phyloP scores from a whole-genome alignment of 495 filamentous ascomycete species.

The Aspergillus nanangensis region DNA sequence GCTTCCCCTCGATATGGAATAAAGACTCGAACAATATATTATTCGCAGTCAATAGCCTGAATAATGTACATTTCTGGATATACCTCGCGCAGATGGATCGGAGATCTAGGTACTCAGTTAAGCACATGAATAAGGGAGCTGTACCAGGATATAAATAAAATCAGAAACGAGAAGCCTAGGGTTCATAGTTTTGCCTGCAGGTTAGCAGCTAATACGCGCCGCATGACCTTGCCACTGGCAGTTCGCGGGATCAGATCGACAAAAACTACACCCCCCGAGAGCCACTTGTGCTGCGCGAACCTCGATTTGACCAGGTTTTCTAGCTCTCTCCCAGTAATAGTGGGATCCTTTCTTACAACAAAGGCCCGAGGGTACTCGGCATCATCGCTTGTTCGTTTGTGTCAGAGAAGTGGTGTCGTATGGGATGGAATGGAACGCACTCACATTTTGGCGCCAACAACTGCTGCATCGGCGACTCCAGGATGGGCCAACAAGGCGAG shows the following conservation, averaged over 20 bases:
- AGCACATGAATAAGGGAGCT: too few relatives aligned
- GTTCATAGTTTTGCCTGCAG: background rate
- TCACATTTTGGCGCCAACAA: constrained; percentile 1
- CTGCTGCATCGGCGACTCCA: background rate
- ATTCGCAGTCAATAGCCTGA: too few relatives aligned
- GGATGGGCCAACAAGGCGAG: background rate
- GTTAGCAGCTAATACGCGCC: background rate
- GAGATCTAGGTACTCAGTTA: too few relatives aligned
- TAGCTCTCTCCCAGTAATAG: background rate
- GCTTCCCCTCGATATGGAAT: too few relatives aligned
- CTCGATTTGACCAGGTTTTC: background rate
- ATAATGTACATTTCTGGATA: too few relatives aligned
- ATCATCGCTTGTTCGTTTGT: background rate
- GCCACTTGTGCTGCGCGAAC: constrained; percentile 1
- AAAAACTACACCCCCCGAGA: background rate
- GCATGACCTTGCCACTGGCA: constrained; percentile 1
- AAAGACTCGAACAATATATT: too few relatives aligned
- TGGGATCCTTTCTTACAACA: background rate
- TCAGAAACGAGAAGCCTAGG: too few relatives aligned
- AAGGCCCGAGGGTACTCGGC: background rate
- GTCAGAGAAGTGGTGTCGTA: background rate
- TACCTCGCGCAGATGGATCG: too few relatives aligned
- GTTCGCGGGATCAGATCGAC: background rate
- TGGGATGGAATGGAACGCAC: background rate
- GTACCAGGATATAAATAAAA: too few relatives aligned